Percentiles rank a stretch among this genome's conserved stretches.
phyloP scores from a whole-genome alignment of 2,329 filamentous ascomycete species.

The Aspergillus glaucus region DNA sequence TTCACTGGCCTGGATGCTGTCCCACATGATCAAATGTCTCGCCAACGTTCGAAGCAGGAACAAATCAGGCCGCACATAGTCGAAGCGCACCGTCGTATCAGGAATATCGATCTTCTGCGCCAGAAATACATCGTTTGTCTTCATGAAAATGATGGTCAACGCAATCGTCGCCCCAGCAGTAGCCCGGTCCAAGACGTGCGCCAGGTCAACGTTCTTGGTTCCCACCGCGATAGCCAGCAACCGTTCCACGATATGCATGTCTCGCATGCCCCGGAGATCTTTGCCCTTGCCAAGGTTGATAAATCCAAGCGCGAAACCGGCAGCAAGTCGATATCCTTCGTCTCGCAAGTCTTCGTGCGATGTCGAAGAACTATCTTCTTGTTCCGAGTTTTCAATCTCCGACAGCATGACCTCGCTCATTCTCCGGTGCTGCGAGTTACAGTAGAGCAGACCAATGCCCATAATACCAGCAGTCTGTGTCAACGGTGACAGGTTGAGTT shows the following conservation, averaged over 20 bases:
- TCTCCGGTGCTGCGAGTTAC: constrained; percentile 87
- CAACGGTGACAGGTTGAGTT: constrained; percentile 84
- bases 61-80: constrained; percentile 90
- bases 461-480: constrained; percentile 96
- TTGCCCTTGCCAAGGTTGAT: constrained; percentile 92
- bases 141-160: constrained; percentile 90
- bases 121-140: constrained; percentile 79
- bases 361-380: constrained; percentile 59
- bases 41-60: constrained; percentile 84
- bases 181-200: constrained; percentile 87
- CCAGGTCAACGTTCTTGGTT: constrained; percentile 82
- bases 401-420: constrained; percentile 99
- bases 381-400: constrained; percentile 83
- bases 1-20: constrained; percentile 64
- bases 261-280: constrained; percentile 80
- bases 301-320: constrained; percentile 85
- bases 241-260: constrained; percentile 88
- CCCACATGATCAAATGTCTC: constrained; percentile 90
- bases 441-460: constrained; percentile 93
- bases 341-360: constrained; percentile 75
- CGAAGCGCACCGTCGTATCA: constrained; percentile 82
- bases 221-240: constrained; percentile 78
- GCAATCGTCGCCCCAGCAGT: constrained; percentile 91
- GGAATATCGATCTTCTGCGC: constrained; percentile 91
- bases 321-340: constrained; percentile 92